phyloP scores from a whole-genome alignment of 352 stramenopile genomes.

The Phytophthora parvispora region DNA sequence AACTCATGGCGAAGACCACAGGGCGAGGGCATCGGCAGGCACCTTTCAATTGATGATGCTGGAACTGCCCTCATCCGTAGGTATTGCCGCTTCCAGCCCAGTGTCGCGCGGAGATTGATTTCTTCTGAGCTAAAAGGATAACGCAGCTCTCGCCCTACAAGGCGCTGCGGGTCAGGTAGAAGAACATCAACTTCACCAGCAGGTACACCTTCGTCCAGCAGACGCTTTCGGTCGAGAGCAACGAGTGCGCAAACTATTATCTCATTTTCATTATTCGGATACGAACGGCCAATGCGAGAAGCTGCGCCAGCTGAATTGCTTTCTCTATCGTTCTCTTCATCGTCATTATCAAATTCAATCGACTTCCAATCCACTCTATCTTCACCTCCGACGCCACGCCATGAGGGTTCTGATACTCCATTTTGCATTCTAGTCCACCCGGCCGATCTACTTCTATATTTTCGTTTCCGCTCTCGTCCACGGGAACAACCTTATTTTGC shows the following conservation, averaged over 20 bases:
- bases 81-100: background rate
- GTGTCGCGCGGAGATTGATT: background rate
- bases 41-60: background rate
- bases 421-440: background rate
- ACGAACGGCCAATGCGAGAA: too few relatives aligned
- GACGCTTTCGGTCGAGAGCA: background rate
- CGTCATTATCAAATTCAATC: background rate
- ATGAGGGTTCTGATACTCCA: too few relatives aligned
- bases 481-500: background rate
- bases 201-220: background rate
- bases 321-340: background rate
- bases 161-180: background rate
- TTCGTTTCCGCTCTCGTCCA: background rate
- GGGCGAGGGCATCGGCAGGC: background rate
- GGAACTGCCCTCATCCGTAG: background rate
- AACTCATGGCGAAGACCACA: too few relatives aligned
- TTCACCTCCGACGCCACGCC: background rate
- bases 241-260: background rate
- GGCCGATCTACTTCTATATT: background rate
- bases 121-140: background rate
- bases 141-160: background rate
- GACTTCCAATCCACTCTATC: background rate
- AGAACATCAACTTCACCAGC: background rate
- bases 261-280: background rate
- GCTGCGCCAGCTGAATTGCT: background rate